Evolutionary conservation across 371 early-diverging fungal genomes (phyloP).

Genomic region (Chytridiales sp.): DNA sequence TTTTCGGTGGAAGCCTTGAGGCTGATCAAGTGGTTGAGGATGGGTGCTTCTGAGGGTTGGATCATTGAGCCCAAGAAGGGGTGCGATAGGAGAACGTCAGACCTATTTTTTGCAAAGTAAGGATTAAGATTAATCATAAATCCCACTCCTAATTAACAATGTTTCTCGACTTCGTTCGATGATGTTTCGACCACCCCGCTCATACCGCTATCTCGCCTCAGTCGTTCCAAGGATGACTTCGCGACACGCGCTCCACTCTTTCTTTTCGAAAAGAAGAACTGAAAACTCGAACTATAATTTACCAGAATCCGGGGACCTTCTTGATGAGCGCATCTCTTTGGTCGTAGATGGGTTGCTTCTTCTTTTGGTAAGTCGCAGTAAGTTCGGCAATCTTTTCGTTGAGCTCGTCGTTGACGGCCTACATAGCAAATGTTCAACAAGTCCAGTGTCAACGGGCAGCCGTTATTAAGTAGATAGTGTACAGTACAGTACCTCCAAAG

Average conservation of each 20-base stretch:
- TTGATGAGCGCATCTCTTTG: background rate
- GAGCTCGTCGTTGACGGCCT: constrained; percentile 1
- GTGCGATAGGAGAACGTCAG: constrained; percentile 1
- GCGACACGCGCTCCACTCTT: no score
- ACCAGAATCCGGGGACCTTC: constrained; percentile 3
- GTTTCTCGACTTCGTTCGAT: no score
- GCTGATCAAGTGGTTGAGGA: background rate
- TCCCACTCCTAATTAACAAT: no score
- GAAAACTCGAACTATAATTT: background rate
- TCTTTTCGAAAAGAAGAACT: no score
- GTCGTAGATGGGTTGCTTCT: background rate
- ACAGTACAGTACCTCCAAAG: no score
- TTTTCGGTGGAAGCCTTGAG: background rate
- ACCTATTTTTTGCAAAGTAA: background rate
- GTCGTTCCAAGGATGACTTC: no score
- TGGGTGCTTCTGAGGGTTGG: background rate
- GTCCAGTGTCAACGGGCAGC: no score
- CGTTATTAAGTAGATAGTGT: no score
- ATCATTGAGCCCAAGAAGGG: background rate
- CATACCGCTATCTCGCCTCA: no score
- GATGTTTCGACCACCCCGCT: no score
- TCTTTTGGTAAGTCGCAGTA: background rate
- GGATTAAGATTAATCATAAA: background rate
- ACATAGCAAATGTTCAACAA: no score
- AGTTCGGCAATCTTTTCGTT: background rate